Evolutionary conservation across 441 rosid species (phyloP), one percentile per base, ranked within the genome.

Genomic region (Daphne laureola): DNA sequence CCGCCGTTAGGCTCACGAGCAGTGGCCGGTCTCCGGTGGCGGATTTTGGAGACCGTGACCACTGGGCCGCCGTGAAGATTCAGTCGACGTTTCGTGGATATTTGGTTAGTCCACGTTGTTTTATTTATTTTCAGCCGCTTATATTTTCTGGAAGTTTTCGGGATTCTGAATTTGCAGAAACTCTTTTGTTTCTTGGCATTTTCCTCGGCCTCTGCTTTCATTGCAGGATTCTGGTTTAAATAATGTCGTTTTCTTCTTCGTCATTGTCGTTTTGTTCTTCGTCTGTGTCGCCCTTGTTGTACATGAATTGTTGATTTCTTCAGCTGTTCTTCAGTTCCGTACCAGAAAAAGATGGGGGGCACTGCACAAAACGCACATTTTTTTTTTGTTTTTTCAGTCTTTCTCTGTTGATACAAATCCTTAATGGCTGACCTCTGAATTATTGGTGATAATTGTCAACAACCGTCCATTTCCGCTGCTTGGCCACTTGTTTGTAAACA

Each of bases 61-160:
- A 63, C 17, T 53, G 70, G 13, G 96, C 98, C 17, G 95, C 87
- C 27, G 68, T 93, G 60, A 80, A 64, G 76, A 84, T 93, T 48
- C 98, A 93, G 56, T 73, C 98, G 3, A 80, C 78, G 13, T 93
- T 89, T 61, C 95, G 97, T 42, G 97, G 97, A 6, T 90, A 84
- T 58, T 72, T 93, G 84, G 98, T 93, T 49, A 57, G 76, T 70
- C 25, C 38, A 31, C 38, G 38, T 31, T 8, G 38, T 31, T 31
- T 31, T 9, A n/a, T n/a, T n/a, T n/a, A n/a, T n/a, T 31, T 31
- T 9, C 38, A 5, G 38, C 38, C 38, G 38, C 38, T 31, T 31
- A 31, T 31, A 9, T 31, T 31, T 31, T 0, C 38, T 31, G 9
- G 8, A 31, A 31, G 11, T 31, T 31, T 31, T 31, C 11, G 38